Conservation (phyloP, 768 basidiomycete species). For the Boletus pseudo-olivaceus region DNA sequence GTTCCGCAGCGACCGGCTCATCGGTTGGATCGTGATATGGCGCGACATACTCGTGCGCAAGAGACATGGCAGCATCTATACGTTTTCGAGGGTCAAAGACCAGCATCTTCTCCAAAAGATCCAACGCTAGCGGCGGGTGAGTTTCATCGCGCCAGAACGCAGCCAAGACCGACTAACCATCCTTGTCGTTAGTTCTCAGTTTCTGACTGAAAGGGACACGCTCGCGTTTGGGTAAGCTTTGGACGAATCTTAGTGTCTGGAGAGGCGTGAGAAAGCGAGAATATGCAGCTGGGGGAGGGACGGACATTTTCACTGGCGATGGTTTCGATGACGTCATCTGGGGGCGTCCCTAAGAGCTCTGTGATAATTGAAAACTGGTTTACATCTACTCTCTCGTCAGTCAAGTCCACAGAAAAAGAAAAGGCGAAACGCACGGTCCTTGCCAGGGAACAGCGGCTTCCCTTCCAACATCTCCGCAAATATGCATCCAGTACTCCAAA, state of each 20-base stretch:
- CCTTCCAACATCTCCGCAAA: slow-evolving; percentile 99
- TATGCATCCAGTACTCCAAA: slow-evolving; percentile 99
- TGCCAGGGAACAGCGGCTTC: slow-evolving; percentile 97
- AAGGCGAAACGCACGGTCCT: slow-evolving; percentile 79
- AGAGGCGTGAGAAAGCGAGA: slow-evolving; percentile 11
- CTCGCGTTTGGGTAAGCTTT: slow-evolving; percentile 93
- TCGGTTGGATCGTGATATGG: slow-evolving; percentile 99
- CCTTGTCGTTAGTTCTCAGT: slow-evolving; percentile 80
- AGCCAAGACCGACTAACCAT: slow-evolving; percentile 50
- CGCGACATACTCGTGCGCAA: slow-evolving; percentile 89
- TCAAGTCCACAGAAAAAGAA: neutral
- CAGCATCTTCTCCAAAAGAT: slow-evolving; percentile 97
- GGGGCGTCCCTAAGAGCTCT: slow-evolving; percentile 95
- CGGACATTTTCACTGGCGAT: slow-evolving; percentile 96
- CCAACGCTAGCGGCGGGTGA: slow-evolving; percentile 59
- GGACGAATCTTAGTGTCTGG: slow-evolving; percentile 97
- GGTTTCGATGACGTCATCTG: slow-evolving; percentile 99
- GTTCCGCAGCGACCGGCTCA: slow-evolving; percentile 89
- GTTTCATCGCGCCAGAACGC: neutral
- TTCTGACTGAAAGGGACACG: slow-evolving; percentile 95
- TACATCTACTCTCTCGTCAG: slow-evolving; percentile 65
- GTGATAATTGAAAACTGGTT: slow-evolving; percentile 99
- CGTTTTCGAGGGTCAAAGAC: slow-evolving; percentile 98
- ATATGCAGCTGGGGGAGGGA: slow-evolving; percentile 4
- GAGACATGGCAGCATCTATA: slow-evolving; percentile 89